Conservation (phyloP, 208 protist genomes). For the Balamuthia mandrillaris region DNA sequence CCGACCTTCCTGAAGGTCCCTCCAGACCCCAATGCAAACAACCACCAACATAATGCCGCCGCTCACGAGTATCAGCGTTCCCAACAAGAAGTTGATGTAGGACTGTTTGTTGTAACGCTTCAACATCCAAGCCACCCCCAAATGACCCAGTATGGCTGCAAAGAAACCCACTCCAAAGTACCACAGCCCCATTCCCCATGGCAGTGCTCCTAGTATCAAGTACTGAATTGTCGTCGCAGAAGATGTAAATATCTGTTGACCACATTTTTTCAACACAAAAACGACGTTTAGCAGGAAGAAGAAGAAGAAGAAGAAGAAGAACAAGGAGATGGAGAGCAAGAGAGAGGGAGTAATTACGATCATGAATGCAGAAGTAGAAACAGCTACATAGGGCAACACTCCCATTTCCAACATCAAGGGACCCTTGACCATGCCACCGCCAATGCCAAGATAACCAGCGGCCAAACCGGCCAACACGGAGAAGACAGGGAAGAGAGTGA, state of each 20-base stretch:
- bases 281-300: neutral
- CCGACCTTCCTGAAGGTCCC: too few species aligned
- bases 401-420: slow-evolving; percentile 70
- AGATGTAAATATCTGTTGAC: slow-evolving; percentile 58
- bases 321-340: neutral
- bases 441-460: slow-evolving; percentile 66
- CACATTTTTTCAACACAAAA: neutral
- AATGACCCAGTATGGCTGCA: slow-evolving; percentile 52
- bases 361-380: slow-evolving; percentile 64
- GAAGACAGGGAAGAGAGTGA: slow-evolving; percentile 38
- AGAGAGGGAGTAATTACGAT: too few species aligned
- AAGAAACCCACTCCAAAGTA: slow-evolving; percentile 54
- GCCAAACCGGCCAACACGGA: slow-evolving; percentile 49
- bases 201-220: slow-evolving; percentile 52
- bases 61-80: too few species aligned
- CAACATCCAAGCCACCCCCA: slow-evolving; percentile 42
- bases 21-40: too few species aligned
- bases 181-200: slow-evolving; percentile 54
- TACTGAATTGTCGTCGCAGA: slow-evolving; percentile 53
- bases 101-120: slow-evolving; percentile 65
- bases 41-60: too few species aligned
- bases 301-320: neutral
- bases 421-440: slow-evolving; percentile 67
- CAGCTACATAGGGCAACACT: slow-evolving; percentile 50
- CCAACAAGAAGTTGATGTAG: slow-evolving; percentile 54